These are phyloP conservation scores for Acanthamoeba quina DNA, from an alignment of 208 protist genomes.

Conservation along the genomic window DNA sequence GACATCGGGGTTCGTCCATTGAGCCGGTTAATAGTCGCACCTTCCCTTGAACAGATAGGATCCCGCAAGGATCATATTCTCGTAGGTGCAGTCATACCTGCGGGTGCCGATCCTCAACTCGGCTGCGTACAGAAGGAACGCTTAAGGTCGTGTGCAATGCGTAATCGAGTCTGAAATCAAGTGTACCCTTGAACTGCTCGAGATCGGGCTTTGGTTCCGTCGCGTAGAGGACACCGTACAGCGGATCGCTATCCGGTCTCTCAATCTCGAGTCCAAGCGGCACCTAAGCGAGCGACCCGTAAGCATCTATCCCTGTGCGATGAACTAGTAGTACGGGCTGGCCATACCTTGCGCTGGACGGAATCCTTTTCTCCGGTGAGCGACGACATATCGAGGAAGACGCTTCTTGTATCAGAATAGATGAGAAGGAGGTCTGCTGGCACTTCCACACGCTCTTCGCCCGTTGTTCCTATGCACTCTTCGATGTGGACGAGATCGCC, in stretches of 20 bases:
- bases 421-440: conserved; percentile 67
- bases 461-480: background rate
- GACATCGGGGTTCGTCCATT: background rate
- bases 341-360: conserved; percentile 63
- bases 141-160: background rate
- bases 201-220: conserved; percentile 63
- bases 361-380: conserved; percentile 74
- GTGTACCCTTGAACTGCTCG: conserved; percentile 68
- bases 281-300: background rate
- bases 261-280: conserved; percentile 44
- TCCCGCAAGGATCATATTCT: conserved; percentile 66
- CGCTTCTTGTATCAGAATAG: conserved; percentile 55
- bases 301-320: background rate
- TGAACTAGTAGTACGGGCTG: background rate
- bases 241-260: conserved; percentile 24
- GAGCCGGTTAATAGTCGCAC: background rate
- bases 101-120: conserved; percentile 55
- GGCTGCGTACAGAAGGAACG: background rate
- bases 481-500: conserved; percentile 70
- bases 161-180: background rate
- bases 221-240: conserved; percentile 66
- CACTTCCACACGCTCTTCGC: conserved; percentile 55
- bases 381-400: conserved; percentile 72
- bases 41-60: conserved; percentile 73
- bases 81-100: conserved; percentile 64